These are phyloP conservation scores for Cicer bijugum DNA, from an alignment of 306 rosid genomes.

Conservation along the genomic window DNA sequence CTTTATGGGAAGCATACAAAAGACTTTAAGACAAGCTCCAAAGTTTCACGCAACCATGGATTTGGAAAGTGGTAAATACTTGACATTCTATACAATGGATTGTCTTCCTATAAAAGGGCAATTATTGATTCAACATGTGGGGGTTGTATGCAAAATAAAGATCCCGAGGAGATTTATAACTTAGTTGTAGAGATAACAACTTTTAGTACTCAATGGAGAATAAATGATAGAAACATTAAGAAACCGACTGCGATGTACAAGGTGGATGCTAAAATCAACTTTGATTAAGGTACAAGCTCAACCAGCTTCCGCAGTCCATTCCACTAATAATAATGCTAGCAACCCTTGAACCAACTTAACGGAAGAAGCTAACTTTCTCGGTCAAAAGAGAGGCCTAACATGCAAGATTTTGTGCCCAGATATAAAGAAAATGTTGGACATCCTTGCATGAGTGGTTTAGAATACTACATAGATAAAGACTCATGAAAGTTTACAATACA, in stretches of 20 bases:
- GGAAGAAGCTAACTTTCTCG: not conserved
- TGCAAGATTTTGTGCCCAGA: not conserved
- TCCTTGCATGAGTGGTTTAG: not conserved
- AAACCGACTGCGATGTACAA: not conserved
- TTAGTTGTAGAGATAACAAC: not conserved
- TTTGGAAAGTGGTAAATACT: not conserved
- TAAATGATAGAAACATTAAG: not conserved
- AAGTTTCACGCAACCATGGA: not conserved
- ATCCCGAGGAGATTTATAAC: not conserved
- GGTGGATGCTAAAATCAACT: not conserved
- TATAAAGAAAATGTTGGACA: not conserved
- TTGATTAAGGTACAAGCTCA: no score
- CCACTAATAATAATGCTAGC: no score
- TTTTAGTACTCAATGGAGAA: not conserved
- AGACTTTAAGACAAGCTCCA: not conserved
- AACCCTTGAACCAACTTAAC: no score
- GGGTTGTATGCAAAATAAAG: not conserved
- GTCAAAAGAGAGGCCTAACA: not conserved
- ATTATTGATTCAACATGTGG: not conserved
- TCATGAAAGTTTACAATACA: not conserved
- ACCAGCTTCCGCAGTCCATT: no score
- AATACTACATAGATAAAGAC: not conserved
- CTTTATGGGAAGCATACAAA: no score
- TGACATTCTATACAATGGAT: not conserved
- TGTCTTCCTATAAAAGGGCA: not conserved